Conservation (phyloP, 169 alveolate genomes). For the Cryptosporidium parvum region DNA sequence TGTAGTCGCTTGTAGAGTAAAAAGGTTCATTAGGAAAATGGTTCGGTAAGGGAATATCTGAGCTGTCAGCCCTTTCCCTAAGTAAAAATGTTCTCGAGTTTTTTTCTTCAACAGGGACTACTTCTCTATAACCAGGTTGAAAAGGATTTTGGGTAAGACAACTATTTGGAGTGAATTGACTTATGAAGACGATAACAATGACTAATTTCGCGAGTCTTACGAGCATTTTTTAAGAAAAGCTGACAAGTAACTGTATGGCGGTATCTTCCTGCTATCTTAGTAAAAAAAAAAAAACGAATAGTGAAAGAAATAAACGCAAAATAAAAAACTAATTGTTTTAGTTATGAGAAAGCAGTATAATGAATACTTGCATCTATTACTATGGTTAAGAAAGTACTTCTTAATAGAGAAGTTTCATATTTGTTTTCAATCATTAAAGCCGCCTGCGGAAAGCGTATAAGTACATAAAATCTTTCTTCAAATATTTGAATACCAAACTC, state of each 20-base stretch:
- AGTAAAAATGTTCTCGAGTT: neutral
- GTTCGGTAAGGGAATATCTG: neutral
- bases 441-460: neutral
- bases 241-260: neutral
- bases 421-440: neutral
- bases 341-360: neutral
- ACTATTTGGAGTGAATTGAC: neutral
- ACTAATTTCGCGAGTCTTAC: neutral
- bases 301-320: neutral
- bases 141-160: neutral
- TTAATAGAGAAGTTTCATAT: conserved; percentile 8
- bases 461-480: neutral
- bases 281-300: neutral
- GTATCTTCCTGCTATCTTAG: neutral
- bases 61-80: neutral
- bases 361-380: conserved; percentile 18
- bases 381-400: neutral
- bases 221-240: neutral
- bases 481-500: neutral
- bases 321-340: neutral
- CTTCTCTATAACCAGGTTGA: neutral
- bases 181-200: neutral
- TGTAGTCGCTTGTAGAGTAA: conserved; percentile 18
- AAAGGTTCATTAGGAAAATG: conserved; percentile 11
- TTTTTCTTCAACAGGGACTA: neutral